Conservation (phyloP, 208 protist genomes). For the Acanthamoeba culbertsoni region DNA sequence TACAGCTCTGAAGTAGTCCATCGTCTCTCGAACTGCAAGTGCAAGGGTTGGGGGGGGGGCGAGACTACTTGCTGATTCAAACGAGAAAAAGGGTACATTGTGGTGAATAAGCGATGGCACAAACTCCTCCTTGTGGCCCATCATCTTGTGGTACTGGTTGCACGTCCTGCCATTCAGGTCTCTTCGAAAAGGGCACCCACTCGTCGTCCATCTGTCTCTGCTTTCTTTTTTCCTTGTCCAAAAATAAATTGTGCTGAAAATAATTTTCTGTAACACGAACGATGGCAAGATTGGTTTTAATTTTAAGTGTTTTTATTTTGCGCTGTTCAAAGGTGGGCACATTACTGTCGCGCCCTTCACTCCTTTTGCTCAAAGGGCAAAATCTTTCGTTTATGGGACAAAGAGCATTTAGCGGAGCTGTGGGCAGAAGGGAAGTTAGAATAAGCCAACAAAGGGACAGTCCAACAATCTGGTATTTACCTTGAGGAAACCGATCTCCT, state of each 20-base stretch:
- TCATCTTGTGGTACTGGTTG: constrained; percentile 84
- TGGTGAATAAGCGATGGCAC: constrained; percentile 81
- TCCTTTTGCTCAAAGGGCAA: not conserved
- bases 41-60: not conserved
- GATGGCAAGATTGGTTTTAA: no score
- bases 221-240: not conserved
- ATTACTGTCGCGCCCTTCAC: not conserved
- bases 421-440: not conserved
- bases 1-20: constrained; percentile 86
- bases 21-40: constrained; percentile 75
- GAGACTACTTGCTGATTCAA: not conserved
- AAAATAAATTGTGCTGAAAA: not conserved
- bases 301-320: not conserved
- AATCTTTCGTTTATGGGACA: not conserved
- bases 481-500: constrained; percentile 91
- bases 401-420: not conserved
- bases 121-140: constrained; percentile 78
- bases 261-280: not conserved
- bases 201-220: not conserved
- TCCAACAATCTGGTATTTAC: constrained; percentile 62
- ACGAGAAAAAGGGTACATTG: constrained; percentile 67
- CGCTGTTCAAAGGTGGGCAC: not conserved
- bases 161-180: constrained; percentile 81
- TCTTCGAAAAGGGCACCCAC: constrained; percentile 46
- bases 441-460: not conserved